Percentiles rank a stretch among this genome's conserved stretches.
phyloP scores from a whole-genome alignment of 495 filamentous ascomycete genomes.

The Daldinia childiae region DNA sequence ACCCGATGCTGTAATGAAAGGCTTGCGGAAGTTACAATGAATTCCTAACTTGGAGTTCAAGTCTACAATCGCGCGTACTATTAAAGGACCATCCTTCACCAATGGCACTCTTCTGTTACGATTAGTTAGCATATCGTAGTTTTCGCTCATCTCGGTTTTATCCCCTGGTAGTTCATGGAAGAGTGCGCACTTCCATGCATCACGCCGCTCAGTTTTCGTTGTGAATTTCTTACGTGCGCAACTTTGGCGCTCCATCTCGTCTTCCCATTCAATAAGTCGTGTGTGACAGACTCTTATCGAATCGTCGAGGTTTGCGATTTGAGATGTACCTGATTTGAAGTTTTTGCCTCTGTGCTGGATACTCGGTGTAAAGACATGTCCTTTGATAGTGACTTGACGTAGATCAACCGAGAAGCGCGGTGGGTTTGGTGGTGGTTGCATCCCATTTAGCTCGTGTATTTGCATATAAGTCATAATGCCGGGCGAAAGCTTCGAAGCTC shows the following conservation, averaged over 20 bases:
- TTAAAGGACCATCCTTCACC: neutral
- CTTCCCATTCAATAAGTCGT: constrained; percentile 16
- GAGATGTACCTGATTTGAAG: neutral
- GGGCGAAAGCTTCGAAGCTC: constrained; percentile 14
- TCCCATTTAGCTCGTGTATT: neutral
- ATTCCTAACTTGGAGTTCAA: constrained; percentile 4
- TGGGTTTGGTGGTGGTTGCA: neutral
- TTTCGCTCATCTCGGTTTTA: constrained; percentile 3
- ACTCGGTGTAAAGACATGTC: neutral
- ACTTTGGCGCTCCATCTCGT: constrained; percentile 14
- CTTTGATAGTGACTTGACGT: constrained; percentile 9
- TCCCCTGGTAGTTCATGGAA: constrained; percentile 15
- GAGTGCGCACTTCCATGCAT: constrained; percentile 19
- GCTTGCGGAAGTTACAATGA: constrained; percentile 7
- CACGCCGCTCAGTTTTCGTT: constrained; percentile 9
- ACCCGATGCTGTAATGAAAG: constrained; percentile 17
- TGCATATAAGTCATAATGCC: constrained; percentile 16
- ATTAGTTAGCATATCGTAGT: constrained; percentile 20
- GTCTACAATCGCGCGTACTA: neutral
- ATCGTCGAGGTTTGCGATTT: neutral
- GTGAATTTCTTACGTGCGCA: constrained; percentile 7
- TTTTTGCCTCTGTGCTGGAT: constrained; percentile 9
- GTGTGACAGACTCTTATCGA: neutral
- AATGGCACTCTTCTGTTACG: neutral
- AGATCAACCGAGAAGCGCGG: constrained; percentile 11